Evolutionary conservation across 2,329 filamentous ascomycete species (phyloP).

Genomic region (Cucurbitaria berberidis): DNA sequence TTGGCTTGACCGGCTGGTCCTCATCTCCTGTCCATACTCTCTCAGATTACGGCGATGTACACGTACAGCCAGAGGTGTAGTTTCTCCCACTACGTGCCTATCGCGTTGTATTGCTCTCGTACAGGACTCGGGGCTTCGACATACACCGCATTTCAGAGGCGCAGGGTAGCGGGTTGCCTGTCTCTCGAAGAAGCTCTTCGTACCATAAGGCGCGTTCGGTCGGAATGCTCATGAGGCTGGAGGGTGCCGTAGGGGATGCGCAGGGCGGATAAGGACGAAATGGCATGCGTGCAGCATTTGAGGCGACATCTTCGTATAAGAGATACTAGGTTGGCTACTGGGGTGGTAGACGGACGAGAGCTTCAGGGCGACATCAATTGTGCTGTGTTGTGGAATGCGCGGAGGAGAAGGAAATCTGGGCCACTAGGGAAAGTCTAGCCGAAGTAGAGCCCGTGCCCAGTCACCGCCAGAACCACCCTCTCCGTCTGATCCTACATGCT

Average conservation of each 20-base stretch:
- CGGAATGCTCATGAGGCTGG: neutral
- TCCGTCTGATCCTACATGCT: neutral
- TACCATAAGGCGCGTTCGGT: neutral
- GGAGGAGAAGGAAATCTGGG: neutral
- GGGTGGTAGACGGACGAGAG: no score
- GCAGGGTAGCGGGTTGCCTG: neutral
- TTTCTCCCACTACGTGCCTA: slow-evolving; percentile 4
- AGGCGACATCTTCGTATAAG: neutral
- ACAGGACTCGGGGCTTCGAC: slow-evolving; percentile 11
- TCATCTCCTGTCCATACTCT: neutral
- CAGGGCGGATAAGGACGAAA: neutral
- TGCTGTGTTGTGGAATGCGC: neutral
- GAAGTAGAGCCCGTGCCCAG: neutral
- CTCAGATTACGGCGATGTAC: neutral
- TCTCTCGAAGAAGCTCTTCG: neutral
- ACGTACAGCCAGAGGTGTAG: slow-evolving; percentile 1
- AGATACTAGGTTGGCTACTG: no score
- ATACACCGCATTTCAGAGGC: neutral
- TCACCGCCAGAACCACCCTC: slow-evolving; percentile 1
- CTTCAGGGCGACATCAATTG: neutral
- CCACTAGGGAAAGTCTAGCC: neutral
- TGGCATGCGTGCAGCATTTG: neutral
- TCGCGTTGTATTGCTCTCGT: slow-evolving; percentile 4
- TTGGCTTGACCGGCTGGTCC: neutral
- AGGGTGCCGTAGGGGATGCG: neutral